Percentiles rank a stretch among this genome's conserved stretches.
These are phyloP conservation scores for Chrysanthemum lavandulifolium DNA, from an alignment of 129 eudicot genomes.

Conservation along the genomic window DNA sequence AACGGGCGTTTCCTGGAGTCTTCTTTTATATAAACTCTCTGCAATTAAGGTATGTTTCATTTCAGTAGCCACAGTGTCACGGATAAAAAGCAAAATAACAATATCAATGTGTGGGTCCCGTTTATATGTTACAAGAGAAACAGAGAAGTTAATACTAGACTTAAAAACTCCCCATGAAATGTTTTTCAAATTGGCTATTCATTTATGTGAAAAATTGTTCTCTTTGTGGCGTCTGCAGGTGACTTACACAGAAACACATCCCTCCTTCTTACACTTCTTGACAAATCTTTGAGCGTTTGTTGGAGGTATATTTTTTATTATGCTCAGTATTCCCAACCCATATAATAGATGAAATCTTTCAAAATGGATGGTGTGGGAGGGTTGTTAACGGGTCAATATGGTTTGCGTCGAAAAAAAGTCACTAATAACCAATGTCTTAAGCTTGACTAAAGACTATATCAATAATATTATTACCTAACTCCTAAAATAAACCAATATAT, in stretches of 20 bases:
- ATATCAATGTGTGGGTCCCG: neutral
- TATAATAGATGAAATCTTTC: no score
- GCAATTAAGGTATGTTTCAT: slow-evolving; percentile 70
- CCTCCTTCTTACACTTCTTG: slow-evolving; percentile 80
- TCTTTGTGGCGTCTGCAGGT: slow-evolving; percentile 52
- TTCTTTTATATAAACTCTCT: slow-evolving; percentile 90
- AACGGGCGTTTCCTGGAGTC: slow-evolving; percentile 70
- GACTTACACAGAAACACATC: slow-evolving; percentile 60
- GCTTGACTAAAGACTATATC: no score
- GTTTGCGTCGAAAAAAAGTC: no score
- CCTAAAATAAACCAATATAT: no score
- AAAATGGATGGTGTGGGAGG: no score
- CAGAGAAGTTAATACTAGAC: neutral
- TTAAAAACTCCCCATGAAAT: neutral
- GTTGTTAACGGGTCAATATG: neutral
- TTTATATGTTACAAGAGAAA: slow-evolving; percentile 1
- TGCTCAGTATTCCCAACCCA: neutral
- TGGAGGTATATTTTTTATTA: slow-evolving; percentile 59
- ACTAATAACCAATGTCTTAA: no score
- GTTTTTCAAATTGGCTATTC: slow-evolving; percentile 3
- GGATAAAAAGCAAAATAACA: neutral
- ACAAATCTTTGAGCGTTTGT: slow-evolving; percentile 88
- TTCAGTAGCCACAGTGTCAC: neutral
- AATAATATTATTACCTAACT: no score
- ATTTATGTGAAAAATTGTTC: neutral